phyloP scores from a whole-genome alignment of 768 basidiomycete species.

The Boletales sp. region DNA sequence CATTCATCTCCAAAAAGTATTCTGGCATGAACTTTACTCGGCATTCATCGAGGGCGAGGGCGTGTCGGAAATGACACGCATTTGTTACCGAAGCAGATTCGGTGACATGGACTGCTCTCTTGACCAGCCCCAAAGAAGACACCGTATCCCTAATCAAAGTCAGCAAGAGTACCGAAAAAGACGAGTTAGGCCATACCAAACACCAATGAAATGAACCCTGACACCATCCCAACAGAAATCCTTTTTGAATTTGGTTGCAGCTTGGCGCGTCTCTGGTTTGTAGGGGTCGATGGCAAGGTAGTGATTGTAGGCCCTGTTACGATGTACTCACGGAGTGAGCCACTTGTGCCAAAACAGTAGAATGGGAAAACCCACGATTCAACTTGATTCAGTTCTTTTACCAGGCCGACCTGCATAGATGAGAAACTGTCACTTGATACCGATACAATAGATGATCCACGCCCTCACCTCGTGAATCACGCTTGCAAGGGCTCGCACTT shows the following conservation, averaged over 20 bases:
- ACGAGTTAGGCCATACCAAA: constrained; percentile 22
- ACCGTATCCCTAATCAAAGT: constrained; percentile 9
- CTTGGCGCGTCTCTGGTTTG: background rate
- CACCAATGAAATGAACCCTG: constrained; percentile 32
- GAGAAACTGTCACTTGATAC: background rate
- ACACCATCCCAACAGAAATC: constrained; percentile 23
- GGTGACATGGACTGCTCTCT: constrained; percentile 3
- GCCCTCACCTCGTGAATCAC: constrained; percentile 29
- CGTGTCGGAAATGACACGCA: constrained; percentile 13
- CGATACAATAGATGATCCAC: no score
- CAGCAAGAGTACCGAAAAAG: background rate
- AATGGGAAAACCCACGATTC: background rate
- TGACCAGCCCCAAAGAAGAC: constrained; percentile 7
- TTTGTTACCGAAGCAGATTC: constrained; percentile 4
- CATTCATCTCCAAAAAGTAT: constrained; percentile 9
- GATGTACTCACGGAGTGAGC: background rate
- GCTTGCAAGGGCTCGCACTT: constrained; percentile 33
- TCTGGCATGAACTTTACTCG: constrained; percentile 14
- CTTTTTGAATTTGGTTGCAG: constrained; percentile 24
- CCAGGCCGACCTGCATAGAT: background rate
- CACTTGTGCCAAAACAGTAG: background rate
- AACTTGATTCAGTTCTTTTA: no score
- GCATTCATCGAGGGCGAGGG: constrained; percentile 13
- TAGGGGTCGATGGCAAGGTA: constrained; percentile 25
- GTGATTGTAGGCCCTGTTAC: background rate